These are phyloP conservation scores for Sicyos edulis DNA, from an alignment of 306 rosid genomes.

Conservation along the genomic window DNA sequence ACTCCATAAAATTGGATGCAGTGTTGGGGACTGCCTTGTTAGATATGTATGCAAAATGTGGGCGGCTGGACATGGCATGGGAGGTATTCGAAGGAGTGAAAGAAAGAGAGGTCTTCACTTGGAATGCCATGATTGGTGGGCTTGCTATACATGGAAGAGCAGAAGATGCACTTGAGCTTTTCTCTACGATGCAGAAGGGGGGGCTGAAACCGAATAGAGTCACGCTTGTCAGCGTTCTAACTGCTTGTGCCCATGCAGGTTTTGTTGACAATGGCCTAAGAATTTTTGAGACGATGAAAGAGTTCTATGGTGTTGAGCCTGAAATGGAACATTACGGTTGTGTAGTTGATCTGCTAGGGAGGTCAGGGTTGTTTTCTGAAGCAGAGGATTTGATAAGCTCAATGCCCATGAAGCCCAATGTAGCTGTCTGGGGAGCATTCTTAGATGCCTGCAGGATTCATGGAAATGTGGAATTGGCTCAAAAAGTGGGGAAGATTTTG, in stretches of 20 bases:
- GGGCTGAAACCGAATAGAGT: conserved; percentile 39
- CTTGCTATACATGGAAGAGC: conserved; percentile 53
- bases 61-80: conserved; percentile 55
- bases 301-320: conserved; percentile 37
- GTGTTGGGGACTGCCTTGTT: conserved; percentile 51
- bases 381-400: conserved; percentile 43
- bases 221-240: conserved; percentile 38
- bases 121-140: conserved; percentile 69
- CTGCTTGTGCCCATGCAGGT: conserved; percentile 60
- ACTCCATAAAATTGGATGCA: conserved; percentile 38
- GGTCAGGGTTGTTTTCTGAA: conserved; percentile 44
- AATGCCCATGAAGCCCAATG: conserved; percentile 49
- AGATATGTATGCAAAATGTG: conserved; percentile 61
- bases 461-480: conserved; percentile 44
- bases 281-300: conserved; percentile 36
- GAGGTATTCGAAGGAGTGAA: conserved; percentile 45
- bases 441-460: conserved; percentile 52
- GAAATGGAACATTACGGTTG: conserved; percentile 54
- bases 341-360: conserved; percentile 49
- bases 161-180: conserved; percentile 44
- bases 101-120: conserved; percentile 41
- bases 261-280: conserved; percentile 38
- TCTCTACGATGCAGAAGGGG: conserved; percentile 39
- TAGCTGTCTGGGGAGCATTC: conserved; percentile 56
- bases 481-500: conserved; percentile 44